phyloP scores from a whole-genome alignment of 176 grass and related monocot genomes.

The Ensete ventricosum region DNA sequence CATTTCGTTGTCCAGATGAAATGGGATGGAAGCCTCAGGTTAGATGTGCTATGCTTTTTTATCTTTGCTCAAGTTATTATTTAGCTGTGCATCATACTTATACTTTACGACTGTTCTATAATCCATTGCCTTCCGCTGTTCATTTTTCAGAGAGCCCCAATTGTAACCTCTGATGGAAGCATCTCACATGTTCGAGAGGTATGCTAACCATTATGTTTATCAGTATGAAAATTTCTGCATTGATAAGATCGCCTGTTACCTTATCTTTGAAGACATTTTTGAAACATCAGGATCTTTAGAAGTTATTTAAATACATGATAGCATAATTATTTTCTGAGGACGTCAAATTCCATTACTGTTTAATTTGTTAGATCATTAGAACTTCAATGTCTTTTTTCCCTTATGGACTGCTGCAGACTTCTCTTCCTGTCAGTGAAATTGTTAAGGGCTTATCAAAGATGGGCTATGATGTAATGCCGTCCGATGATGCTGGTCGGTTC shows the following conservation, averaged over 20 bases:
- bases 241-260: neutral
- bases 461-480: constrained; percentile 66
- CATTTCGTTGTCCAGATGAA: constrained; percentile 95
- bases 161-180: constrained; percentile 77
- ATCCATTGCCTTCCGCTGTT: constrained; percentile 2
- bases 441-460: constrained; percentile 57
- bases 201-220: constrained; percentile 7
- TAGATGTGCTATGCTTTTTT: constrained; percentile 14
- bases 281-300: too few species aligned
- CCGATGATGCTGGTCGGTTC: constrained; percentile 70
- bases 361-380: too few species aligned
- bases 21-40: constrained; percentile 99
- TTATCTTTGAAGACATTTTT: neutral
- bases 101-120: too few species aligned
- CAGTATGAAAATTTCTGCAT: neutral
- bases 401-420: constrained; percentile 36
- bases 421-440: constrained; percentile 56
- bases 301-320: neutral
- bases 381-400: neutral
- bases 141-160: constrained; percentile 52
- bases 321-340: neutral
- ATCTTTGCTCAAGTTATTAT: constrained; percentile 1
- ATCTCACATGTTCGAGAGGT: constrained; percentile 70
- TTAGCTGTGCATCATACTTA: neutral
- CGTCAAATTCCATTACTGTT: neutral